Conservation (phyloP, 1,284 basidiomycete species). For the Papiliotrema laurentii region DNA sequence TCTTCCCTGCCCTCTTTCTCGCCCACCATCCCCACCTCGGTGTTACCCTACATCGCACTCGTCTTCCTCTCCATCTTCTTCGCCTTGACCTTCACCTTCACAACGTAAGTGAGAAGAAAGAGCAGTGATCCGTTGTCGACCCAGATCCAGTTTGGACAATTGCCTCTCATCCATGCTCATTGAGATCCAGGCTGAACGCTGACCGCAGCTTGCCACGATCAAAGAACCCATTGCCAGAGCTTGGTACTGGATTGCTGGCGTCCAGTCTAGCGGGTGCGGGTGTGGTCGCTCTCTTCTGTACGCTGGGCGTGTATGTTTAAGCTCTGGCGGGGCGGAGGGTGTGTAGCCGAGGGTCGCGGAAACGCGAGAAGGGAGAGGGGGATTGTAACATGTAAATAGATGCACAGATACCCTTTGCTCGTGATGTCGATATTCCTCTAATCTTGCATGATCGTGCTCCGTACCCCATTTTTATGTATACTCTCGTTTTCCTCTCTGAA, state of each 20-base stretch:
- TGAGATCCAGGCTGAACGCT: not conserved
- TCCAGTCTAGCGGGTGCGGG: constrained; percentile 77
- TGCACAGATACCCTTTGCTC: too few species aligned
- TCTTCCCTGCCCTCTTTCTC: constrained; percentile 58
- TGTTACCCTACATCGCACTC: constrained; percentile 70
- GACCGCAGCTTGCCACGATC: constrained; percentile 30
- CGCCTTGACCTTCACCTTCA: constrained; percentile 76
- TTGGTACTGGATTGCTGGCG: constrained; percentile 63
- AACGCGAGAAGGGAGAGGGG: too few species aligned
- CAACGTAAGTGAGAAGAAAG: constrained; percentile 71
- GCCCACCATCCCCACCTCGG: constrained; percentile 60
- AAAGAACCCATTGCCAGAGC: constrained; percentile 59
- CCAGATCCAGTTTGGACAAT: not conserved
- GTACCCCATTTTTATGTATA: too few species aligned
- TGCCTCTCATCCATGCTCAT: not conserved
- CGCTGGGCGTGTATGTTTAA: constrained; percentile 76
- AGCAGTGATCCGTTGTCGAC: not conserved
- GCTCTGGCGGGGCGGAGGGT: too few species aligned
- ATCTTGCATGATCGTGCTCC: too few species aligned
- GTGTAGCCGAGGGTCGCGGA: too few species aligned
- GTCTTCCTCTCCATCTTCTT: constrained; percentile 69
- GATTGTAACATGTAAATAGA: too few species aligned
- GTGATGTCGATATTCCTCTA: too few species aligned
- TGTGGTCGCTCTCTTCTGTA: constrained; percentile 79
- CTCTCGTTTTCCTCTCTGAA: too few species aligned